Conservation (phyloP, 192 early-diverging fungal genomes). For the Podila epigama region DNA sequence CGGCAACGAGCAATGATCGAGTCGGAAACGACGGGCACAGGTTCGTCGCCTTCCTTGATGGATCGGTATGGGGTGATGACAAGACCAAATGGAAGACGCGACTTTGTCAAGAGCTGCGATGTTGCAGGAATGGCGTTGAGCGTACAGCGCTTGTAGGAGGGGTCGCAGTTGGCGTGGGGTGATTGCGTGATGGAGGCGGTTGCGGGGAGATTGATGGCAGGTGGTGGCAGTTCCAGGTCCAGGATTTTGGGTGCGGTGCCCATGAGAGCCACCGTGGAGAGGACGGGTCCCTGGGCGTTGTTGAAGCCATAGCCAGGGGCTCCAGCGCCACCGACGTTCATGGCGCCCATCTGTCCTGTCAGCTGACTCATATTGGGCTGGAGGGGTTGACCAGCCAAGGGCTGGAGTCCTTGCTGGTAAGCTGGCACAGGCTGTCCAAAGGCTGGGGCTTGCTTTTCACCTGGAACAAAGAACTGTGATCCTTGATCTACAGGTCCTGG, state of each 20-base stretch:
- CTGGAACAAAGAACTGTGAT: constrained; percentile 44
- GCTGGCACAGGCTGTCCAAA: constrained; percentile 21
- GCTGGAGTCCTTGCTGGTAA: constrained; percentile 27
- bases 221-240: constrained; percentile 53
- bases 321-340: constrained; percentile 24
- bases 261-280: constrained; percentile 57
- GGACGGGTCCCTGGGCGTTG: not conserved
- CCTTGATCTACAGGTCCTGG: constrained; percentile 16
- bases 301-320: constrained; percentile 25
- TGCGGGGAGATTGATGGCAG: constrained; percentile 58
- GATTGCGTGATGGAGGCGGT: constrained; percentile 64
- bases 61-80: constrained; percentile 90
- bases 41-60: constrained; percentile 74
- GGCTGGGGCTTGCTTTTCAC: constrained; percentile 28
- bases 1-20: constrained; percentile 92
- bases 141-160: constrained; percentile 88
- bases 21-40: constrained; percentile 89
- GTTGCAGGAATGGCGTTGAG: constrained; percentile 90
- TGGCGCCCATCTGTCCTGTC: constrained; percentile 21
- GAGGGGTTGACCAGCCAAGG: constrained; percentile 8
- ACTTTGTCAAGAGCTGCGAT: constrained; percentile 82
- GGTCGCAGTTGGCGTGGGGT: constrained; percentile 69
- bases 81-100: constrained; percentile 88
- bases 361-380: constrained; percentile 22
- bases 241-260: constrained; percentile 56